phyloP scores from a whole-genome alignment of 345 rosid genomes.

The Pistacia vera region DNA sequence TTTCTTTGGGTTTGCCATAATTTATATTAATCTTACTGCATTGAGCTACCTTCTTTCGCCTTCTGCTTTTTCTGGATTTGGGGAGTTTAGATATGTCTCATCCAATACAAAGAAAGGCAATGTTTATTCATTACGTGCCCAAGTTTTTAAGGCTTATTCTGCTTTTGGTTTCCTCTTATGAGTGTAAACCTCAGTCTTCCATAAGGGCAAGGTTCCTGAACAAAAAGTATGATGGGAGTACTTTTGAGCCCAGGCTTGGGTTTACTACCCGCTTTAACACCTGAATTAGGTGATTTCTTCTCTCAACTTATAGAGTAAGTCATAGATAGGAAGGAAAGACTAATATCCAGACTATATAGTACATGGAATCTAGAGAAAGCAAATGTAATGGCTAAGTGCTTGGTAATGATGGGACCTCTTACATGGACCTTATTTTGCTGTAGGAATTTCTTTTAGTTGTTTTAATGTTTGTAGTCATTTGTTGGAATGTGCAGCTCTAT shows the following conservation, averaged over 20 bases:
- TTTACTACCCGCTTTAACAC: background rate
- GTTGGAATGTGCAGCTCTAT: constrained; percentile 59
- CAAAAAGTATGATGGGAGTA: background rate
- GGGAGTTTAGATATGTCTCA: background rate
- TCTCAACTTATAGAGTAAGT: background rate
- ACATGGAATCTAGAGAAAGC: too few species aligned
- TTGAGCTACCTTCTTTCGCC: background rate
- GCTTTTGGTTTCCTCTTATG: background rate
- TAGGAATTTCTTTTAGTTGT: background rate
- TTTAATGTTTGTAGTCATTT: background rate
- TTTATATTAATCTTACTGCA: background rate
- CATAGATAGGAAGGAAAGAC: background rate
- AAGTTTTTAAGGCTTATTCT: background rate
- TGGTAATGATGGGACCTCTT: background rate
- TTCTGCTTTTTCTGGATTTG: background rate
- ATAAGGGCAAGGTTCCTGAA: background rate
- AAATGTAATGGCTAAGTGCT: too few species aligned
- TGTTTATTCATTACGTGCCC: background rate
- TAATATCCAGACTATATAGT: too few species aligned
- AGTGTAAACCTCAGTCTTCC: background rate
- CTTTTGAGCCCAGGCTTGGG: background rate
- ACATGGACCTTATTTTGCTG: background rate
- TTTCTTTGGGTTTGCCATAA: background rate
- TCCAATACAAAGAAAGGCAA: background rate
- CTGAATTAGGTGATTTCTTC: too few species aligned